Evolutionary conservation across 1,139 yeast species (phyloP), one percentile per base, ranked within the genome.

Genomic region (Lodderomyces parapsilosis): DNA sequence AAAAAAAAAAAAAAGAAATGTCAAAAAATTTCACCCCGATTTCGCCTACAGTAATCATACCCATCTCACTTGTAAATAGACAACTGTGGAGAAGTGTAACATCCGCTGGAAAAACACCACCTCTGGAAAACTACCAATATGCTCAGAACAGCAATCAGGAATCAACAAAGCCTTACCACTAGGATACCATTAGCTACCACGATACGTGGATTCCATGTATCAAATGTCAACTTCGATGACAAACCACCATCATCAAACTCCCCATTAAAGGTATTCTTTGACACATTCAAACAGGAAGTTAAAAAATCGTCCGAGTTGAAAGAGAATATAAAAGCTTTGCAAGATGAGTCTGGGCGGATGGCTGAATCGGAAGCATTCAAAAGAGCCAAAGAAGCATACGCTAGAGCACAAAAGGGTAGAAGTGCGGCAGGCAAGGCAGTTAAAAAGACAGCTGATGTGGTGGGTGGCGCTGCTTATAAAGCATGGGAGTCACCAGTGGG

Each of bases 401-500:
- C 86, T 46, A 78, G 74, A 51, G 97, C 98, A 3, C 94, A 84
- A 59, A 80, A 80, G 58, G 86, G 89, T 10, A 75, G 85, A 14
- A 80, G 91, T 36, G 90, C 90, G 34, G 88, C 96, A 8, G 91
- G 96, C 3, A 80, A 85, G 60, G 87, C 90, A 37, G 80, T 90
- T 46, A 80, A 81, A 55, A 87, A 87, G 66, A 93, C 98, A 2
- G 97, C 98, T n/a, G 89, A 86, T 57, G 94, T 84, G 28, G 89
- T 93, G 24, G 99, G 97, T 43, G 84, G 79, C 44, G 95, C 83
- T 37, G 99, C 97, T 3, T 76, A 79, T 38, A 84, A 84, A 49
- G 97, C 98, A 0, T 94, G 99, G 99, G 97, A 94, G 49, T 89
- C 97, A 2, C 90, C 93, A 27, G 87, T 93, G 39, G 93, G 96